Conservation (phyloP, 75 land plant species). For the Cryptomeria japonica region DNA sequence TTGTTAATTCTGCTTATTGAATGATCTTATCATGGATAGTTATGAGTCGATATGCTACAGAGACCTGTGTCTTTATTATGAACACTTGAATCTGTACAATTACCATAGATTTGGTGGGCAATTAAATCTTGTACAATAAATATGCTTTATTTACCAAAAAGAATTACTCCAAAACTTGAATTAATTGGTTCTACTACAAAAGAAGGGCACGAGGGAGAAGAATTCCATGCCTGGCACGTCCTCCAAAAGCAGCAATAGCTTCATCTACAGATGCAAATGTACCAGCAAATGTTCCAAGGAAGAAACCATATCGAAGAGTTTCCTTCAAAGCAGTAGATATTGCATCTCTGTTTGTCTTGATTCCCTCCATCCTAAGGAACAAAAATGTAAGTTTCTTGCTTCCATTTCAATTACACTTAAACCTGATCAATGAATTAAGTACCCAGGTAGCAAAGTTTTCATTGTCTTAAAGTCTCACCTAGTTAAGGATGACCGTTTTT, state of each 20-base stretch:
- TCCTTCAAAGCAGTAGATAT: conserved; percentile 64
- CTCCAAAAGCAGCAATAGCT: conserved; percentile 64
- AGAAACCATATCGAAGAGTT: conserved; percentile 85
- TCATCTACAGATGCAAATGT: conserved; percentile 88
- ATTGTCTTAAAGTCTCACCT: conserved; percentile 18
- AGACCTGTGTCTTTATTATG: neutral
- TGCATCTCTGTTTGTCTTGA: conserved; percentile 44
- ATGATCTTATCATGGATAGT: neutral
- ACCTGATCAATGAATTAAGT: neutral
- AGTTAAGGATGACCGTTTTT: conserved; percentile 14
- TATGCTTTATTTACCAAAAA: neutral
- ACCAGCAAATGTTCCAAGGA: conserved; percentile 93
- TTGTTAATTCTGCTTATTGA: neutral
- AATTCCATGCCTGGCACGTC: conserved; percentile 59
- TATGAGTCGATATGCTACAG: neutral
- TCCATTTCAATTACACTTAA: neutral
- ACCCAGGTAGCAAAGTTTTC: neutral
- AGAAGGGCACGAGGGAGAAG: neutral
- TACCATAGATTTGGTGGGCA: neutral
- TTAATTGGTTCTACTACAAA: neutral
- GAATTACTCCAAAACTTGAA: neutral
- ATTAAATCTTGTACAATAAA: neutral
- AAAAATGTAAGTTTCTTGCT: neutral
- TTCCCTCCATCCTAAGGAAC: conserved; percentile 35
- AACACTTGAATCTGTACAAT: neutral